phyloP scores from a whole-genome alignment of 164 flowering plant species.

The Akebia trifoliata region DNA sequence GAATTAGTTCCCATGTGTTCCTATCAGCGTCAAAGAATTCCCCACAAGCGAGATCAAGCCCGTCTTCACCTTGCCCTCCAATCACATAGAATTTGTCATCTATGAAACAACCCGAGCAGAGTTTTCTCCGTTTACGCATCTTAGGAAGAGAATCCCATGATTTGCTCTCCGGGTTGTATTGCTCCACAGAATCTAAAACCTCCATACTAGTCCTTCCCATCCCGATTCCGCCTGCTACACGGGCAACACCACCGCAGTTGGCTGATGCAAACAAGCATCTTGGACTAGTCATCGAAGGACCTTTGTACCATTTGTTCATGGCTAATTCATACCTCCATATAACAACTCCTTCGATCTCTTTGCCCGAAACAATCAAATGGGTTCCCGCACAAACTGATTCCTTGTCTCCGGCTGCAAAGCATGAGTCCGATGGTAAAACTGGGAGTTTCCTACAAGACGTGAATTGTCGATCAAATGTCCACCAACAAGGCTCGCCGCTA shows the following conservation, averaged over 20 bases:
- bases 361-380: slow-evolving; percentile 72
- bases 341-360: slow-evolving; percentile 45
- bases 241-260: slow-evolving; percentile 48
- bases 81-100: slow-evolving; percentile 66
- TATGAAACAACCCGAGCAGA: slow-evolving; percentile 74
- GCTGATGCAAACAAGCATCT: slow-evolving; percentile 83
- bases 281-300: slow-evolving; percentile 61
- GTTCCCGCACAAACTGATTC: slow-evolving; percentile 76
- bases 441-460: slow-evolving; percentile 48
- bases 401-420: slow-evolving; percentile 56
- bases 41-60: slow-evolving; percentile 46
- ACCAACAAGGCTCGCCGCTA: slow-evolving; percentile 57
- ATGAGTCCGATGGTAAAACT: slow-evolving; percentile 41
- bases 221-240: slow-evolving; percentile 70
- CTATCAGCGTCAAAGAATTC: slow-evolving; percentile 48
- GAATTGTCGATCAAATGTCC: slow-evolving; percentile 49
- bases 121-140: slow-evolving; percentile 47
- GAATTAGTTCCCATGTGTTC: slow-evolving; percentile 56
- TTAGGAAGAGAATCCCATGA: slow-evolving; percentile 56
- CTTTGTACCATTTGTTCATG: slow-evolving; percentile 52
- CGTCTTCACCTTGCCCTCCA: slow-evolving; percentile 57
- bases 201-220: slow-evolving; percentile 13
- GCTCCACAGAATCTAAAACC: slow-evolving; percentile 56
- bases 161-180: slow-evolving; percentile 40
- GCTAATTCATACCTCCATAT: slow-evolving; percentile 69